Conservation (phyloP, 306 rosid species). For the Mucuna pruriens region DNA sequence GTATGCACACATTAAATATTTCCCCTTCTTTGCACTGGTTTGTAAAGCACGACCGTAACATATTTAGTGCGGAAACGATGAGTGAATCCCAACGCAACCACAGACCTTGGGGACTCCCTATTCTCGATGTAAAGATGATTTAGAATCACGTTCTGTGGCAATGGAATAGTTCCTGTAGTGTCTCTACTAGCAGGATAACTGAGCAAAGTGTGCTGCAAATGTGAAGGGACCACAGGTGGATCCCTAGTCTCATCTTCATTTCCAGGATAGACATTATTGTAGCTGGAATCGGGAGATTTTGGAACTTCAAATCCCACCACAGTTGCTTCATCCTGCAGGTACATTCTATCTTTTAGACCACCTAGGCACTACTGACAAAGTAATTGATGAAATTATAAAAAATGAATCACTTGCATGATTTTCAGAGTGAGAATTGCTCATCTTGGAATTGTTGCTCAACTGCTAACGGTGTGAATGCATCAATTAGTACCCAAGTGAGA, state of each 20-base stretch:
- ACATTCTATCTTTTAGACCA: constrained; percentile 28
- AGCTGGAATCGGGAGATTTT: constrained; percentile 83
- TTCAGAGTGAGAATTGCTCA: constrained; percentile 65
- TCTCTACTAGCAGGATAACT: constrained; percentile 62
- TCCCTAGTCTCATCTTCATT: constrained; percentile 88
- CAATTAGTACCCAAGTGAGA: constrained; percentile 39
- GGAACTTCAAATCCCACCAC: constrained; percentile 89
- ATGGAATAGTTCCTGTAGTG: constrained; percentile 59
- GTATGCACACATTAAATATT: constrained; percentile 45
- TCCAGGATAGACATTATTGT: constrained; percentile 69
- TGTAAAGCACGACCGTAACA: constrained; percentile 95
- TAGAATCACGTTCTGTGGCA: constrained; percentile 68
- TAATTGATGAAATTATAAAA: constrained; percentile 34
- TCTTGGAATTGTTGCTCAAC: constrained; percentile 50
- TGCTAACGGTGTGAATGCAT: constrained; percentile 53
- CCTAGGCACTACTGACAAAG: constrained; percentile 26
- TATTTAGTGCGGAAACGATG: constrained; percentile 88
- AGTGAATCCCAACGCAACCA: constrained; percentile 87
- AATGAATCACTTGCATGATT: constrained; percentile 62
- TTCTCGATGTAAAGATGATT: constrained; percentile 96
- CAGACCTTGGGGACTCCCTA: constrained; percentile 77
- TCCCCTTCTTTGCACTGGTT: constrained; percentile 84
- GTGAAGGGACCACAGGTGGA: constrained; percentile 84
- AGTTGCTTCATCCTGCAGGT: constrained; percentile 72
- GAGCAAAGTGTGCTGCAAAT: constrained; percentile 72